Base-by-base conservation (phyloP, 2,329 filamentous ascomycete genomes). In the Emmonsiellopsis sp. region DNA sequence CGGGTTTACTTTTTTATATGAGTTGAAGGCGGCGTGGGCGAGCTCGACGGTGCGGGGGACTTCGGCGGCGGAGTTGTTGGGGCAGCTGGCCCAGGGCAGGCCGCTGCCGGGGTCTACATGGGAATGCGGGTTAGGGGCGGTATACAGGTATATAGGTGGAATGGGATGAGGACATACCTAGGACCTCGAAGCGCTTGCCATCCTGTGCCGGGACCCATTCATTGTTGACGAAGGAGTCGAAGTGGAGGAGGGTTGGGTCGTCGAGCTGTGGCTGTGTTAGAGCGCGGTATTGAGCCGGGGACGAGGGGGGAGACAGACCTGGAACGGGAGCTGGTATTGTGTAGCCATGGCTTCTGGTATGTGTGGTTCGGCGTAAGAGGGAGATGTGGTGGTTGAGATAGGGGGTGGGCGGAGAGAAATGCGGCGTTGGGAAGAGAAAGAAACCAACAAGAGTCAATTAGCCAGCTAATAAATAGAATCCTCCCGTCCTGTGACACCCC, bases 1-100 rank as follows among this genome's bases (percentile, higher is more conserved):
- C 0, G 84, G 83, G 58, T 78, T 85, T 52, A 77, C 68, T 57
- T 81, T 83, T 54, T 73, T 75, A 68, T 80, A 87, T 17, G 68
- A 68, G 57, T 81, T 69, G 60, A 87, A 87, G 3, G 81, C 80
- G n/a, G 69, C 68, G 55, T 85, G 74, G 0, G 84, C 78, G 42
- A 77, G 75, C 60, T 80, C 69, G 6, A 86, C 81, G 1, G 83
- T 78, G 4, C 65, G 66, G 55, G 84, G 78, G 52, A 85, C 82
- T 65, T 87, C 84, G 42, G 81, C 78, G n/a, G 66, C 65, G 4
- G 65, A 64, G 58, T 72, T 76, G 58, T 77, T 71, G 0, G 79
- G 73, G 57, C 75, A 78, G 6, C 72, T 73, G 2, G 76, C 73
- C 77, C 77, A 82, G 2, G 69, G 58, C 45, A 69, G 68, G 57